Evolutionary conservation across 1,284 basidiomycete genomes (phyloP).

Genomic region (Ganoderma lingzhi): DNA sequence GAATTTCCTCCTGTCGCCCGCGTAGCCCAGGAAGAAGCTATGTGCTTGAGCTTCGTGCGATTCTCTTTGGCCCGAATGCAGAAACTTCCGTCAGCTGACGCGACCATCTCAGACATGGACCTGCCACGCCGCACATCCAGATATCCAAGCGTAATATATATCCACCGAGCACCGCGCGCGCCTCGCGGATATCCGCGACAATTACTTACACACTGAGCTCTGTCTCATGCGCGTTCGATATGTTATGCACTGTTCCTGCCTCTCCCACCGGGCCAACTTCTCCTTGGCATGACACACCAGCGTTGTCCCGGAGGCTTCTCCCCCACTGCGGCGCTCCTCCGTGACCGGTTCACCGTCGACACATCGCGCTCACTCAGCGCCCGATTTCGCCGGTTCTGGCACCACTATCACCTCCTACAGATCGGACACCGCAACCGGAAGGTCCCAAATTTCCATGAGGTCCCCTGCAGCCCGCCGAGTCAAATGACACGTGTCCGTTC

Average conservation of each 20-base stretch:
- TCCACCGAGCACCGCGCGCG: slow-evolving; percentile 8
- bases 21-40: slow-evolving; percentile 9
- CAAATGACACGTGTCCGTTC: slow-evolving; percentile 17
- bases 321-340: slow-evolving; percentile 13
- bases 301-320: slow-evolving; percentile 14
- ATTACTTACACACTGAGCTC: neutral
- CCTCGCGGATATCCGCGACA: slow-evolving; percentile 13
- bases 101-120: neutral
- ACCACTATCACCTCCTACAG: neutral
- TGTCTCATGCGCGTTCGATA: slow-evolving; percentile 1
- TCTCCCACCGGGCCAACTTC: slow-evolving; percentile 18
- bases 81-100: slow-evolving; percentile 7
- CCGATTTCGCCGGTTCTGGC: slow-evolving; percentile 7
- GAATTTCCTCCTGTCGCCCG: neutral
- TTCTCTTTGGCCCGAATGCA: neutral
- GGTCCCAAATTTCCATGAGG: slow-evolving; percentile 5
- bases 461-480: slow-evolving; percentile 2
- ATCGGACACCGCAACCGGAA: neutral
- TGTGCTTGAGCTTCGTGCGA: neutral
- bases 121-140: neutral
- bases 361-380: slow-evolving; percentile 24
- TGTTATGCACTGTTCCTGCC: slow-evolving; percentile 23
- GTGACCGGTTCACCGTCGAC: neutral
- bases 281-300: slow-evolving; percentile 29
- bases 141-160: slow-evolving; percentile 7